Evolutionary conservation across 208 protist species (phyloP), one percentile per base, ranked within the genome.

Genomic region (Trypanosoma vivax): DNA sequence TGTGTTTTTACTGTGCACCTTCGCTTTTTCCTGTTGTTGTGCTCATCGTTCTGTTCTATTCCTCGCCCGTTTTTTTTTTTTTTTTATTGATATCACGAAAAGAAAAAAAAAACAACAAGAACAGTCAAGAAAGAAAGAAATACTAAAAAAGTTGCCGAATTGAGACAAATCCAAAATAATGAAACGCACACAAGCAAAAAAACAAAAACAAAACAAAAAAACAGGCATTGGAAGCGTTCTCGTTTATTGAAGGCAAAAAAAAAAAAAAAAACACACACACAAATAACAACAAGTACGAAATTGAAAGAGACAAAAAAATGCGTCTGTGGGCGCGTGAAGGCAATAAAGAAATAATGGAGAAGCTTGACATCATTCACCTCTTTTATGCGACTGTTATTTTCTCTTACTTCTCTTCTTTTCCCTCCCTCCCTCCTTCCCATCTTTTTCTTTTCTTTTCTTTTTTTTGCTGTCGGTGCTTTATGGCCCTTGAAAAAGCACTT

Each of bases 191-290:
- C 9, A 37, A 14, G 33, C 9, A 9, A 37, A 37, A 14, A n/a
- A 14, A 37, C 9, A 9, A 14, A 37, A 37, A 37, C 10, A 14
- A 37, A 14, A 37, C 9, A 37, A 37, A 14, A 37, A 37, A 37
- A 37, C 9, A 14, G 33, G 33, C 9, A 14, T 14, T 37, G 33
- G 14, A 23, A 16, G 18, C 38, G 6, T 30, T 43, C 2, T 11
- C n/a, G 0, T 14, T 23, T 19, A 24, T 39, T 25, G 5, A 45
- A 16, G 10, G 3, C 29, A 13, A 53, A 25, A 34, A 19, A 16
- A 46, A 29, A 47, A 57, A 31, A 28, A 33, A 35, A 38, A 47
- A 57, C 23, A 35, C 6, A 43, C 5, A 45, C 5, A 41, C 13
- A 33, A 10, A 25, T 37, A 47, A 46, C 9, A 19, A 31, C 6